These are phyloP conservation scores for Rhinocladiella mackenziei DNA, from an alignment of 2,329 filamentous ascomycete genomes.

Conservation along the genomic window DNA sequence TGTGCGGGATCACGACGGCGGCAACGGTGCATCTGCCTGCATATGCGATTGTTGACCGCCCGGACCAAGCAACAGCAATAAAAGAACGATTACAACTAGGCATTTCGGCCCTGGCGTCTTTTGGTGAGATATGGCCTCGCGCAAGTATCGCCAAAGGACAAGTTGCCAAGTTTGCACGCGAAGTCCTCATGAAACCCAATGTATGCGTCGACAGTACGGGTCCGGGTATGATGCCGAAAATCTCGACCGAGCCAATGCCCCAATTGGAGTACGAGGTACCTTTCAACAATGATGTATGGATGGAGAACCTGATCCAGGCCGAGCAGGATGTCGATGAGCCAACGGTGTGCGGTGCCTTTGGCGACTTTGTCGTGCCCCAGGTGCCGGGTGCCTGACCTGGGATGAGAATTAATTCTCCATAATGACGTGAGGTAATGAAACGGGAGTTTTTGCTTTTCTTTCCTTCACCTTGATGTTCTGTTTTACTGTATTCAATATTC, in stretches of 20 bases:
- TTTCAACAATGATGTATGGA: slow-evolving; percentile 24
- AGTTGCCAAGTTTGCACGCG: slow-evolving; percentile 29
- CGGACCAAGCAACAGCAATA: slow-evolving; percentile 27
- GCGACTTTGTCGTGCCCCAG: too few species aligned
- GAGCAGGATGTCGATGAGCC: slow-evolving; percentile 6
- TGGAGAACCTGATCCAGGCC: slow-evolving; percentile 22
- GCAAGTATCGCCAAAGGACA: slow-evolving; percentile 32
- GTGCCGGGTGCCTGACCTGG: too few species aligned
- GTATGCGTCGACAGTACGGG: slow-evolving; percentile 15
- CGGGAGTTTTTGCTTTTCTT: too few species aligned
- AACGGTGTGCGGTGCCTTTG: slow-evolving; percentile 6
- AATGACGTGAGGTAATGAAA: too few species aligned
- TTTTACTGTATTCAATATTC: too few species aligned
- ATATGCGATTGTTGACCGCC: slow-evolving; percentile 58
- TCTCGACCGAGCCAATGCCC: slow-evolving; percentile 7
- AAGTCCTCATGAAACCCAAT: slow-evolving; percentile 22
- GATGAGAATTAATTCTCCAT: too few species aligned
- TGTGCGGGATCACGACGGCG: slow-evolving; percentile 71
- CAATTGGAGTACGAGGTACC: slow-evolving; percentile 20
- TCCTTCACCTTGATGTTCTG: too few species aligned
- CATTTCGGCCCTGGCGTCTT: slow-evolving; percentile 31
- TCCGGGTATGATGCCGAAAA: slow-evolving; percentile 8
- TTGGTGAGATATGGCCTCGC: slow-evolving; percentile 34
- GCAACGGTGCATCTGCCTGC: slow-evolving; percentile 78
- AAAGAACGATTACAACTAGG: slow-evolving; percentile 34